Conservation (phyloP, 441 rosid species). For the Omphalea diandra region DNA sequence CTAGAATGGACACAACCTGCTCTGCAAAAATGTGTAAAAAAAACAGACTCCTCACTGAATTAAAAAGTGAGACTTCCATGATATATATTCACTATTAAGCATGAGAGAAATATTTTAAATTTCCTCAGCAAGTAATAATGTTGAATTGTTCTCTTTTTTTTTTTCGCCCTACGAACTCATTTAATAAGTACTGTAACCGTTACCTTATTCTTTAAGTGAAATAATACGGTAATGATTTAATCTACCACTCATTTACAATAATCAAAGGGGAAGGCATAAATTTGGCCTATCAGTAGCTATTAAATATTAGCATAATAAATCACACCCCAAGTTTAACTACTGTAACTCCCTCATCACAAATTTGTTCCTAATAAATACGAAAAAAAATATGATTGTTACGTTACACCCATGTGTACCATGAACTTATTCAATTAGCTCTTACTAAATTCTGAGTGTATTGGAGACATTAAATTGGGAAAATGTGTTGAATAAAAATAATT, state of each 20-base stretch:
- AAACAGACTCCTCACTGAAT: no score
- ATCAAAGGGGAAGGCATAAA: background rate
- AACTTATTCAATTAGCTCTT: background rate
- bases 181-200: background rate
- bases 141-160: no score
- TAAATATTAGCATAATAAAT: no score
- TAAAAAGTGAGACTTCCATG: no score
- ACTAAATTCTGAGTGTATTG: background rate
- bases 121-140: no score
- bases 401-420: background rate
- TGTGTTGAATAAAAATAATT: no score
- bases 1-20: no score
- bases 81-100: no score
- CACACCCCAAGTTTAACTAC: background rate
- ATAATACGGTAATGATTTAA: constrained; percentile 3
- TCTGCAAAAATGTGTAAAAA: no score
- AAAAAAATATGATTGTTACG: constrained; percentile 6
- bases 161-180: background rate
- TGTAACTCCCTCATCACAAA: constrained; percentile 2
- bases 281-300: background rate
- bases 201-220: background rate
- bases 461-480: no score
- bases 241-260: constrained; percentile 5
- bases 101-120: no score
- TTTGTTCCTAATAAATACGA: background rate